A percentile compares a stretch with the other conserved stretches of the same genome.
Conservation (phyloP, 371 early-diverging fungal species). For the Catenaria anguillulae region DNA sequence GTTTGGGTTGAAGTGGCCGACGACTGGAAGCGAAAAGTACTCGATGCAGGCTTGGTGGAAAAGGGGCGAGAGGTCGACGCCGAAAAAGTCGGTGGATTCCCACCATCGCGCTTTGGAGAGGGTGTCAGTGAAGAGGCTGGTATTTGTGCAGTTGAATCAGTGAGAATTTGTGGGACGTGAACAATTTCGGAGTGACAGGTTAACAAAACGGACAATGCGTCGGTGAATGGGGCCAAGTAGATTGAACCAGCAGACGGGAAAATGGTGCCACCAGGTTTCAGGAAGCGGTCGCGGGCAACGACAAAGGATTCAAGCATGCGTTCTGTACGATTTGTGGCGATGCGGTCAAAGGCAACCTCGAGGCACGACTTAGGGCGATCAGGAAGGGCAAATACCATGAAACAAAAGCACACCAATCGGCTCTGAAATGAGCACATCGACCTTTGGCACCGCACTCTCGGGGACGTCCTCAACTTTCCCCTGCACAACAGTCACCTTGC, state of each 20-base stretch:
- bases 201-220: conserved; percentile 19
- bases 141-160: no score
- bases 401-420: conserved; percentile 91
- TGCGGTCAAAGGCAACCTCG: no score
- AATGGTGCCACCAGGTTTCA: conserved; percentile 84
- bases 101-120: conserved; percentile 80
- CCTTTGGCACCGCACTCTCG: conserved; percentile 51
- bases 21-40: conserved; percentile 63
- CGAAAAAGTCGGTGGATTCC: conserved; percentile 77
- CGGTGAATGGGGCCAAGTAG: conserved; percentile 73
- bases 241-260: conserved; percentile 80
- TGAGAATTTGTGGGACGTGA: no score
- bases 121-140: conserved; percentile 71
- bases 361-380: background rate
- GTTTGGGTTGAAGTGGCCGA: conserved; percentile 82
- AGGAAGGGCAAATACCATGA: conserved; percentile 43
- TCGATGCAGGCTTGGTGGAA: conserved; percentile 66
- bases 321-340: background rate
- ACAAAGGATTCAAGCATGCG: conserved; percentile 58
- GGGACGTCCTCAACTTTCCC: conserved; percentile 70
- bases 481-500: conserved; percentile 66
- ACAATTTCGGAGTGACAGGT: no score
- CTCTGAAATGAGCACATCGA: conserved; percentile 90
- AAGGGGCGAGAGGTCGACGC: conserved; percentile 78
- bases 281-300: conserved; percentile 70